phyloP scores from a whole-genome alignment of 148 eudicot genomes.

The Rhododendron kiyosumense region DNA sequence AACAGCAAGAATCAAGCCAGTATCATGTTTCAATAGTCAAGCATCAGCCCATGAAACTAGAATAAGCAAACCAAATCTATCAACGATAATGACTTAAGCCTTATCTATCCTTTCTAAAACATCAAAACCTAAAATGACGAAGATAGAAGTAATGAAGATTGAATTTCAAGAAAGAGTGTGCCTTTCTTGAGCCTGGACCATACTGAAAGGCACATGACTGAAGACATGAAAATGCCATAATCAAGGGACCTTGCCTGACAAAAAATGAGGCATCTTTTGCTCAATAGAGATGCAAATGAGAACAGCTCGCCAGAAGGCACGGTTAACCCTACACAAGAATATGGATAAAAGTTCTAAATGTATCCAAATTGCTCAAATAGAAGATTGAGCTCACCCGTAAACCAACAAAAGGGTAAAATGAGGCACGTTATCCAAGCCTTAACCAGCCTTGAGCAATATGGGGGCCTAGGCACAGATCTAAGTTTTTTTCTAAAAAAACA shows the following conservation, averaged over 20 bases:
- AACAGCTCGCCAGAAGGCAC: neutral
- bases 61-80: neutral
- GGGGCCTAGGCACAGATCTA: neutral
- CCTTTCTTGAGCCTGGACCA: neutral
- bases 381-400: neutral
- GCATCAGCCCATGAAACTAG: neutral
- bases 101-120: neutral
- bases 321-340: neutral
- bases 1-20: neutral
- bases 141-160: neutral
- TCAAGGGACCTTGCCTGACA: neutral
- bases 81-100: neutral
- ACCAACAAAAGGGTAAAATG: neutral
- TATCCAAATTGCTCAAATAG: neutral
- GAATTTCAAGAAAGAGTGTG: neutral
- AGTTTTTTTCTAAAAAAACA: no score
- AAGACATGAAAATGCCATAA: neutral
- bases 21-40: neutral
- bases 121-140: neutral
- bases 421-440: neutral
- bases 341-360: neutral
- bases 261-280: neutral
- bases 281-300: neutral
- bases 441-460: neutral
- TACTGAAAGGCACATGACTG: neutral